Conservation (phyloP, 768 basidiomycete species). For the Tulasnella sp. region DNA sequence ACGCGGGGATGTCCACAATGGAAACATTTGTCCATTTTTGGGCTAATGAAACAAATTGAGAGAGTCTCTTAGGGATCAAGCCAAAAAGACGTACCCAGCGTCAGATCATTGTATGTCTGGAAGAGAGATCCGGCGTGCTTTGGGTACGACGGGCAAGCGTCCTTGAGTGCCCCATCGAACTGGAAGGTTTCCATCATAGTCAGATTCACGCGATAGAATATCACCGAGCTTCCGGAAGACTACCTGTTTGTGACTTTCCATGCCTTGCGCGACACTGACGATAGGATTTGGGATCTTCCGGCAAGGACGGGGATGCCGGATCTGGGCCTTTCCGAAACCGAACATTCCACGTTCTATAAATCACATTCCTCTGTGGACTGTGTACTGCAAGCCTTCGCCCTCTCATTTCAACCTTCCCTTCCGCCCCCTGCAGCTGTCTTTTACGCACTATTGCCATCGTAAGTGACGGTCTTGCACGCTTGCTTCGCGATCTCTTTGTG, state of each 20-base stretch:
- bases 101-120: conserved; percentile 65
- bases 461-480: too few species aligned
- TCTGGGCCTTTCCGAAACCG: background rate
- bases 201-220: too few species aligned
- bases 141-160: conserved; percentile 42
- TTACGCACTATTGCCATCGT: too few species aligned
- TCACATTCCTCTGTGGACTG: background rate
- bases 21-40: conserved; percentile 62
- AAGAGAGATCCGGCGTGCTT: conserved; percentile 47
- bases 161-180: background rate
- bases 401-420: background rate
- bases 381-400: background rate
- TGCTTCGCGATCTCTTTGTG: too few species aligned
- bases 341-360: background rate
- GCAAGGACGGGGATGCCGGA: background rate
- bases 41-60: conserved; percentile 32
- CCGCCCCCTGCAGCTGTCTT: background rate
- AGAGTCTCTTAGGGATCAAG: background rate
- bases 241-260: background rate
- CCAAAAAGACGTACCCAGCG: conserved; percentile 35
- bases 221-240: too few species aligned
- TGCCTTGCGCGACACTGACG: background rate
- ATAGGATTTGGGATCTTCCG: background rate
- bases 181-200: too few species aligned
- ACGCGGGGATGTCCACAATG: conserved; percentile 45